Percentiles rank a stretch among this genome's conserved stretches.
Conservation (phyloP, 2,329 filamentous ascomycete genomes). For the Sclerotinia borealis region DNA sequence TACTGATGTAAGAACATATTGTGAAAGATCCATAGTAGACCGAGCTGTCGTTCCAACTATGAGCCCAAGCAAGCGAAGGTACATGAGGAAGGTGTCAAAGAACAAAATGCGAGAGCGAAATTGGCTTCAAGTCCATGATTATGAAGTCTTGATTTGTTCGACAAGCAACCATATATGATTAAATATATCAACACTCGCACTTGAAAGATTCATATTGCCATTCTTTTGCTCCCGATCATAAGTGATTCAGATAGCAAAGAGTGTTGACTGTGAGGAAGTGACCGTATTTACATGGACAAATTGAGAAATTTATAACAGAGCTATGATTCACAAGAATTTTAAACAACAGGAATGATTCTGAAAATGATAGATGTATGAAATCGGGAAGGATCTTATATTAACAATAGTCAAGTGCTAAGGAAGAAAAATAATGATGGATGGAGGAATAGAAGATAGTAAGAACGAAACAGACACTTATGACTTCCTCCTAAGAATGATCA, state of each 20-base stretch:
- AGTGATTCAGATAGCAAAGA: background rate
- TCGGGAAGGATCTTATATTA: background rate
- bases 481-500: conserved; percentile 1
- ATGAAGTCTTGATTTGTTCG: background rate
- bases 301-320: background rate
- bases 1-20: conserved; percentile 13
- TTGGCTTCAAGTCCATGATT: background rate
- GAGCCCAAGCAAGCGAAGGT: conserved; percentile 1
- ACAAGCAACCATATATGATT: background rate
- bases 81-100: background rate
- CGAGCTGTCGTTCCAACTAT: background rate
- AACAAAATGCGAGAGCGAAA: background rate
- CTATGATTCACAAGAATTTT: background rate
- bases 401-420: background rate
- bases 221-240: background rate
- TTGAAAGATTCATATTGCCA: background rate
- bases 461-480: background rate
- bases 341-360: background rate
- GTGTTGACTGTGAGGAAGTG: too few species aligned
- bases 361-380: background rate
- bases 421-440: background rate
- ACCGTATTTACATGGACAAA: background rate
- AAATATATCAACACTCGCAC: background rate
- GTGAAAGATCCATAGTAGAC: conserved; percentile 7
- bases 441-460: background rate